A percentile compares a stretch with the other conserved stretches of the same genome.
Conservation (phyloP, 148 eudicot species). For the Persicaria tinctoria region DNA sequence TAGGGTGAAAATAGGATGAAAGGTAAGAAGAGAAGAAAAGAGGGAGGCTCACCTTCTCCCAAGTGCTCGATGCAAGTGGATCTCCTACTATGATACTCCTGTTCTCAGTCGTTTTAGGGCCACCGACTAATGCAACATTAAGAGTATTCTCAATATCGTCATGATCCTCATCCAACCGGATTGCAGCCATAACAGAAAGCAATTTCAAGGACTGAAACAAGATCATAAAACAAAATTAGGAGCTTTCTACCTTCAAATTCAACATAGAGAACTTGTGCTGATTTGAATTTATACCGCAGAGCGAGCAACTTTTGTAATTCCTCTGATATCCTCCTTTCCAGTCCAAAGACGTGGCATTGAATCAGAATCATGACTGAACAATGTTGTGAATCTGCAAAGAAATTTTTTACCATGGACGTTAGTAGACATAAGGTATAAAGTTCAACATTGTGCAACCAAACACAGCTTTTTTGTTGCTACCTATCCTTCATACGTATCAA, state of each 20-base stretch:
- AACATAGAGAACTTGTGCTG: background rate
- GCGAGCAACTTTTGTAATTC: slow-evolving; percentile 35
- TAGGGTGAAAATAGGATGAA: background rate
- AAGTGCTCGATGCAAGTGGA: slow-evolving; percentile 86
- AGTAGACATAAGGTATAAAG: background rate
- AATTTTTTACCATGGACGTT: background rate
- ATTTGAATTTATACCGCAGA: slow-evolving; percentile 24
- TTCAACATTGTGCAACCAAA: slow-evolving; percentile 1
- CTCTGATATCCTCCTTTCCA: slow-evolving; percentile 40
- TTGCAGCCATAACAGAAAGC: slow-evolving; percentile 38
- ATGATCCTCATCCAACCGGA: slow-evolving; percentile 33
- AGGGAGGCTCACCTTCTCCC: slow-evolving; percentile 70
- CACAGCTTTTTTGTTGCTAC: slow-evolving; percentile 13
- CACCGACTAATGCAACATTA: slow-evolving; percentile 23
- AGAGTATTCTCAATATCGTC: slow-evolving; percentile 32
- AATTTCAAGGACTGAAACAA: slow-evolving; percentile 34
- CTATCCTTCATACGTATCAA: slow-evolving; percentile 54
- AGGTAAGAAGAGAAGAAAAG: background rate
- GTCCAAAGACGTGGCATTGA: slow-evolving; percentile 53
- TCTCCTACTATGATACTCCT: slow-evolving; percentile 42
- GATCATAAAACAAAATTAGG: background rate
- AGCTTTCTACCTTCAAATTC: background rate
- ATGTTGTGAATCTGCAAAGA: slow-evolving; percentile 27
- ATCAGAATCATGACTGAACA: slow-evolving; percentile 40
- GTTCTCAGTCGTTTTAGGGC: slow-evolving; percentile 15